Conservation (phyloP, 2,329 filamentous ascomycete genomes). For the Xylaria multiplex region DNA sequence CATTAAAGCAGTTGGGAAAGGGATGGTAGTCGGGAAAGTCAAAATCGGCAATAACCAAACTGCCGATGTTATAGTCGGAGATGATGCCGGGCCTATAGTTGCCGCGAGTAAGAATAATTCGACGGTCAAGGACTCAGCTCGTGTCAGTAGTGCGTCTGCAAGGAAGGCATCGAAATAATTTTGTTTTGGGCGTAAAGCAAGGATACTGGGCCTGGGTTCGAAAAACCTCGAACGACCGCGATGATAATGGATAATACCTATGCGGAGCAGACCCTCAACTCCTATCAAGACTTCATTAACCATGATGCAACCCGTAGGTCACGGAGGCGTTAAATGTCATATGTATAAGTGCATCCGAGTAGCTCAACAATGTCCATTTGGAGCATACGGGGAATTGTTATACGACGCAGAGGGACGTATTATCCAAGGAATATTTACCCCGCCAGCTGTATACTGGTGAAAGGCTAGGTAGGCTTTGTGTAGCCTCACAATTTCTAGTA, state of each 20-base stretch:
- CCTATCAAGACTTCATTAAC: background rate
- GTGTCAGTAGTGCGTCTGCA: conserved; percentile 37
- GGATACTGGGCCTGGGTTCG: background rate
- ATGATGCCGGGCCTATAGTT: conserved; percentile 58
- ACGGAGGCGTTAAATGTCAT: background rate
- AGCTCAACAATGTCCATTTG: background rate
- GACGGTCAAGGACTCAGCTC: conserved; percentile 38
- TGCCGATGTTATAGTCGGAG: conserved; percentile 71
- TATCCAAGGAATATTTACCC: too few relatives aligned
- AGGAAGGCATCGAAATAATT: conserved; percentile 38
- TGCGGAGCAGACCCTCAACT: background rate
- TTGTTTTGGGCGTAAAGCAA: background rate
- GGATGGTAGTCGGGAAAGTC: conserved; percentile 89
- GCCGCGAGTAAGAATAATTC: conserved; percentile 35
- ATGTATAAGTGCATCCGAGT: background rate
- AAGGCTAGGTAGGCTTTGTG: too few relatives aligned
- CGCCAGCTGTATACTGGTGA: too few relatives aligned
- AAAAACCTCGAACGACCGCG: background rate
- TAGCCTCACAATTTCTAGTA: too few relatives aligned
- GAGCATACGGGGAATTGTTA: background rate
- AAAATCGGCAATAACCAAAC: conserved; percentile 72
- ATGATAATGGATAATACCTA: conserved; percentile 6
- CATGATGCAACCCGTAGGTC: background rate
- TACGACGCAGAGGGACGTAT: too few relatives aligned
- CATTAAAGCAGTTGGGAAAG: conserved; percentile 94